Evolutionary conservation across 345 rosid species (phyloP).

Genomic region (Populus nigra): DNA sequence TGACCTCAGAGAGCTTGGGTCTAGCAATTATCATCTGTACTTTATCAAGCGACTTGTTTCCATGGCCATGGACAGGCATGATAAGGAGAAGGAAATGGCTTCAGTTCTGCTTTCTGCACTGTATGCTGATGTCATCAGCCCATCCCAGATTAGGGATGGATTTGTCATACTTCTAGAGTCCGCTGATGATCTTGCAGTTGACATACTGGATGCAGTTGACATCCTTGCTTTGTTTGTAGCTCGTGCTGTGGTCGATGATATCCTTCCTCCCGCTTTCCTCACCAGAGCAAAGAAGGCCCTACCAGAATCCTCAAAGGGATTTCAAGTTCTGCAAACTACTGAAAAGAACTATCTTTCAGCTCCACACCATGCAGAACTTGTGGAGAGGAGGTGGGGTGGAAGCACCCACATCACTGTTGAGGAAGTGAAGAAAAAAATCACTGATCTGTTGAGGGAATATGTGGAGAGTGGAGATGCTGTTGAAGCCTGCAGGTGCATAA

Average conservation of each 20-base stretch:
- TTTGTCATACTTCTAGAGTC: constrained; percentile 95
- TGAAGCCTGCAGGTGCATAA: constrained; percentile 95
- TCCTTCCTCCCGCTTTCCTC: constrained; percentile 88
- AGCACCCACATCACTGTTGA: constrained; percentile 86
- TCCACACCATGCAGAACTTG: constrained; percentile 96
- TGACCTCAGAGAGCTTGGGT: constrained; percentile 92
- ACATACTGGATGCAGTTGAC: constrained; percentile 83
- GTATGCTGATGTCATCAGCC: constrained; percentile 88
- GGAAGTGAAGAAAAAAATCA: constrained; percentile 89
- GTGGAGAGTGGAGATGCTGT: constrained; percentile 75
- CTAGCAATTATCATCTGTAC: constrained; percentile 81
- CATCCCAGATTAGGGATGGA: constrained; percentile 87
- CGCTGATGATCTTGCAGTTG: constrained; percentile 92
- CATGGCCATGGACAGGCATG: constrained; percentile 97
- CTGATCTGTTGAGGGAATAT: constrained; percentile 79
- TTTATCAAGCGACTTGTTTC: constrained; percentile 90
- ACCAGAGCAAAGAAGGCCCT: constrained; percentile 74
- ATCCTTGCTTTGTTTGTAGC: constrained; percentile 90
- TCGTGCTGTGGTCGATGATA: constrained; percentile 95
- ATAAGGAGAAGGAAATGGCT: constrained; percentile 99
- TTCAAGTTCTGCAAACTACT: constrained; percentile 74
- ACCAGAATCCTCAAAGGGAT: constrained; percentile 75
- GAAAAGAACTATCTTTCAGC: constrained; percentile 98
- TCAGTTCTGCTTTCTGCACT: constrained; percentile 87
- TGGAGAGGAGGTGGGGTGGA: constrained; percentile 99